A percentile compares a stretch with the other conserved stretches of the same genome.
phyloP scores from a whole-genome alignment of 2,329 filamentous ascomycete species.

The Grosmannia penicillata region DNA sequence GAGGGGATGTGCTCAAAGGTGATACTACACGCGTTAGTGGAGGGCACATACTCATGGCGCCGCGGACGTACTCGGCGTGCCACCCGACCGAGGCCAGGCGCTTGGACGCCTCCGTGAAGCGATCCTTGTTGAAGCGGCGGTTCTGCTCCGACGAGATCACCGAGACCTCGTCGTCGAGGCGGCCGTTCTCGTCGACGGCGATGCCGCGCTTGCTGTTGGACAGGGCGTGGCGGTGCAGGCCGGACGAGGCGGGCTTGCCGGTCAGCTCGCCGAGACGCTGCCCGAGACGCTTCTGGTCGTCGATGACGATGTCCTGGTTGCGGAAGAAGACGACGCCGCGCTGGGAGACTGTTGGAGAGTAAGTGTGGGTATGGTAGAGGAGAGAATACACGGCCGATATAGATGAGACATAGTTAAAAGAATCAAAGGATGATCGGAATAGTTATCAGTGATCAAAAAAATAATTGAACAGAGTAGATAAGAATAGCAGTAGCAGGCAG shows the following conservation, averaged over 20 bases:
- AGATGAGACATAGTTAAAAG: neutral
- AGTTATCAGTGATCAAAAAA: too few species aligned
- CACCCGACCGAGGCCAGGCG: slow-evolving; percentile 21
- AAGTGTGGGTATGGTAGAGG: too few species aligned
- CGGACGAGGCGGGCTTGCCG: slow-evolving; percentile 26
- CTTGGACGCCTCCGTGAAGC: slow-evolving; percentile 15
- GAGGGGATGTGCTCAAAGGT: slow-evolving; percentile 30
- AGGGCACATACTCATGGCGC: too few species aligned
- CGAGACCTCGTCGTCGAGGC: slow-evolving; percentile 31
- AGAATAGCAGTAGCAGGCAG: too few species aligned
- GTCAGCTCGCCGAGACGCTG: slow-evolving; percentile 30
- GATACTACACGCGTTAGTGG: too few species aligned
- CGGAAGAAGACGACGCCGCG: slow-evolving; percentile 39
- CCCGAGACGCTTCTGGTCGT: slow-evolving; percentile 35
- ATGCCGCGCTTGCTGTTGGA: slow-evolving; percentile 30
- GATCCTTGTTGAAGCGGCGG: slow-evolving; percentile 22
- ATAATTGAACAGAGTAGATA: too few species aligned
- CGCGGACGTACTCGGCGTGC: slow-evolving; percentile 25
- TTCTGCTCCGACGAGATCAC: slow-evolving; percentile 29
- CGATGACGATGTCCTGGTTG: slow-evolving; percentile 29
- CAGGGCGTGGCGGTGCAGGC: slow-evolving; percentile 29
- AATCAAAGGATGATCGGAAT: neutral
- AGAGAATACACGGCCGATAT: too few species aligned
- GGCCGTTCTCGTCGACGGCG: slow-evolving; percentile 26
- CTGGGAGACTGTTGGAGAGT: slow-evolving; percentile 28